phyloP scores from a whole-genome alignment of 2,329 filamentous ascomycete species.

The Aphanocladium album region DNA sequence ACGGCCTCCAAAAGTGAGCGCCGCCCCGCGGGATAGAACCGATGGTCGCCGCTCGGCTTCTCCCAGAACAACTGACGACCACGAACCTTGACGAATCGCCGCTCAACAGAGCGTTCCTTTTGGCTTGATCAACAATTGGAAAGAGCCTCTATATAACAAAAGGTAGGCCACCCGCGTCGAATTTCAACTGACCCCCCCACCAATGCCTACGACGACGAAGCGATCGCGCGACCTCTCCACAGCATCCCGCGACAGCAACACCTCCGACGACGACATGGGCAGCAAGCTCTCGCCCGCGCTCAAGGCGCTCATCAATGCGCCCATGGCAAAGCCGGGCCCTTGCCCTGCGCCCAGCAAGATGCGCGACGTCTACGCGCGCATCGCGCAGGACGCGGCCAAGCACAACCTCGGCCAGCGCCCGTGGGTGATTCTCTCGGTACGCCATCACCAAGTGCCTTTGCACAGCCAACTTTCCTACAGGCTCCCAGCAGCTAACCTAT shows the following conservation, averaged over 20 bases:
- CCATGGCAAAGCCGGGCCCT: slow-evolving; percentile 60
- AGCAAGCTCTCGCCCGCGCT: slow-evolving; percentile 65
- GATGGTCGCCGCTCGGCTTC: too few species aligned
- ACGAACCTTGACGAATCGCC: too few species aligned
- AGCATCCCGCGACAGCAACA: slow-evolving; percentile 17
- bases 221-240: slow-evolving; percentile 4
- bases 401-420: slow-evolving; percentile 58
- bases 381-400: slow-evolving; percentile 58
- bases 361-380: slow-evolving; percentile 56
- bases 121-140: too few species aligned
- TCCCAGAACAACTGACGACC: too few species aligned
- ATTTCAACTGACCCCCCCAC: neutral
- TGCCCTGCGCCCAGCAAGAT: slow-evolving; percentile 59
- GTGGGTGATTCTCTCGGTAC: slow-evolving; percentile 63
- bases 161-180: too few species aligned
- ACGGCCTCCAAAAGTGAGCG: slow-evolving; percentile 10
- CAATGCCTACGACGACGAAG: neutral
- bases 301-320: slow-evolving; percentile 69
- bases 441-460: too few species aligned
- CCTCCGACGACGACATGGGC: slow-evolving; percentile 44
- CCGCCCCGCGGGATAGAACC: neutral
- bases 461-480: neutral
- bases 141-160: too few species aligned
- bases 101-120: too few species aligned
- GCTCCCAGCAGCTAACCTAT: neutral